Conservation (phyloP, 2,329 filamentous ascomycete species). For the Fusarium sp. region DNA sequence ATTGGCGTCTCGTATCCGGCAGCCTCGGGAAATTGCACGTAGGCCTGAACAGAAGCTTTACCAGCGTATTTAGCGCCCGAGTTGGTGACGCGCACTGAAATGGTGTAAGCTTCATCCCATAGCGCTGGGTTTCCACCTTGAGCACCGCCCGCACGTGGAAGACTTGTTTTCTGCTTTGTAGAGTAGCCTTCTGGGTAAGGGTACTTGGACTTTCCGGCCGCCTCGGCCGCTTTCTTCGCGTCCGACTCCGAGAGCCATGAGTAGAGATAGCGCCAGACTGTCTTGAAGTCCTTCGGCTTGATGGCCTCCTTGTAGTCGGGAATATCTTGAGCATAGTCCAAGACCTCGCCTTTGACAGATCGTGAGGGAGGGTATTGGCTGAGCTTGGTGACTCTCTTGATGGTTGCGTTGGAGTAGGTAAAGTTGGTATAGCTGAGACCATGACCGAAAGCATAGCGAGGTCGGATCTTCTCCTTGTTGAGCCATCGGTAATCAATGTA, state of each 20-base stretch:
- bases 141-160: constrained; percentile 73
- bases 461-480: constrained; percentile 78
- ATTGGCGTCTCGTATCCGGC: constrained; percentile 70
- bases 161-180: constrained; percentile 55
- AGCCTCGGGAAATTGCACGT: constrained; percentile 57
- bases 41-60: constrained; percentile 61
- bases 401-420: constrained; percentile 64
- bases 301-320: constrained; percentile 67
- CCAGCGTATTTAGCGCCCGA: constrained; percentile 58
- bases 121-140: constrained; percentile 76
- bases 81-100: constrained; percentile 64
- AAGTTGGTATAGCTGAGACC: constrained; percentile 87
- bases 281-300: constrained; percentile 69
- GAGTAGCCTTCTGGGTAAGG: constrained; percentile 75
- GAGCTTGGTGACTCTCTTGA: constrained; percentile 62
- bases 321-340: constrained; percentile 63
- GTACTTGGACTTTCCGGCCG: constrained; percentile 57
- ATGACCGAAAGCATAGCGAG: constrained; percentile 87
- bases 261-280: constrained; percentile 75
- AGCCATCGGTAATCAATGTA: constrained; percentile 94
- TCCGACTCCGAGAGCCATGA: constrained; percentile 67
- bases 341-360: constrained; percentile 52
- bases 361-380: constrained; percentile 51
- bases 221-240: constrained; percentile 56
- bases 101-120: constrained; percentile 62